Conservation (phyloP, 495 filamentous ascomycete genomes). For the Penicillium flavigenum region DNA sequence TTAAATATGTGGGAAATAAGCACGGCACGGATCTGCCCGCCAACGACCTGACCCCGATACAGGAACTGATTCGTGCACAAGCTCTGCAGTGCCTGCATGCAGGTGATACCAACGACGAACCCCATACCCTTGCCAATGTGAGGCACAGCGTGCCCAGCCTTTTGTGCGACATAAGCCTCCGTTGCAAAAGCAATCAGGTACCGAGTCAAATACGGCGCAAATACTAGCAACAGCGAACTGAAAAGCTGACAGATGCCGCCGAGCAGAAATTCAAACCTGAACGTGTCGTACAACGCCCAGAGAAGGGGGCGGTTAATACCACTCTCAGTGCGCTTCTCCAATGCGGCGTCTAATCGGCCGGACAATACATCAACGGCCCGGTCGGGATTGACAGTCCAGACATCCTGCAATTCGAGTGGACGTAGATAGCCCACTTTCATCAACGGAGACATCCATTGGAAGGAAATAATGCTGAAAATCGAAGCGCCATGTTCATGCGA, state of each 20-base stretch:
- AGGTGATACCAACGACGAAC: constrained; percentile 69
- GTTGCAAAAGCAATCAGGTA: constrained; percentile 79
- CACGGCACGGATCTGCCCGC: constrained; percentile 71
- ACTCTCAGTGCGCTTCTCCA: constrained; percentile 61
- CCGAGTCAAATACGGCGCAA: constrained; percentile 70
- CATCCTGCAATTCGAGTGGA: constrained; percentile 76
- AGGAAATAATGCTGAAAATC: constrained; percentile 54
- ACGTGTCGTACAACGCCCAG: constrained; percentile 83
- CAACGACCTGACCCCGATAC: constrained; percentile 76
- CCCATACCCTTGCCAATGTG: constrained; percentile 67
- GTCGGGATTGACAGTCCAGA: constrained; percentile 83
- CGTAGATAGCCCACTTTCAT: constrained; percentile 74
- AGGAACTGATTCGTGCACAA: constrained; percentile 78
- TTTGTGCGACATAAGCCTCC: constrained; percentile 66
- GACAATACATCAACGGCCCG: constrained; percentile 68
- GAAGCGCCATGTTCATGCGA: constrained; percentile 54
- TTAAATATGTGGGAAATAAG: constrained; percentile 75
- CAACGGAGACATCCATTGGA: constrained; percentile 64
- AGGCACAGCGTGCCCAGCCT: constrained; percentile 49
- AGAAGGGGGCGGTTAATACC: constrained; percentile 74
- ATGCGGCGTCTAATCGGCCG: constrained; percentile 60
- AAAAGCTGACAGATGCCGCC: constrained; percentile 75
- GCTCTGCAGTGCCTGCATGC: constrained; percentile 73
- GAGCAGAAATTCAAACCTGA: constrained; percentile 79
- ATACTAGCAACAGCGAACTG: constrained; percentile 66